Conservation (phyloP, 2,329 filamentous ascomycete genomes). For the Ophiocordyceps polyrhachis-furcata region DNA sequence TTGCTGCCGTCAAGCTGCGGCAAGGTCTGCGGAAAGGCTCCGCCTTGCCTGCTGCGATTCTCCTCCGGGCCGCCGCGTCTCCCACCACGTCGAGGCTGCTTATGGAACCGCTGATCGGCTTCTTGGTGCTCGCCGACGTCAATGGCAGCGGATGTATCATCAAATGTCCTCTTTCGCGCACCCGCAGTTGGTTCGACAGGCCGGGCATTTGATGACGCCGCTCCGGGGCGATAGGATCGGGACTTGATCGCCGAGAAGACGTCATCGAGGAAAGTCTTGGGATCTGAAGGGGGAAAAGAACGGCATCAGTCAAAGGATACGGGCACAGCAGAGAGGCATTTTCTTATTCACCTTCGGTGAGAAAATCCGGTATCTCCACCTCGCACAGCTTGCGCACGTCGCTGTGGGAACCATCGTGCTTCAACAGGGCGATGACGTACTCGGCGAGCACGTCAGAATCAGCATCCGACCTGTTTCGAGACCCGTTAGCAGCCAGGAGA, state of each 20-base stretch:
- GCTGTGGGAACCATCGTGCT: constrained; percentile 46
- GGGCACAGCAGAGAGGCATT: constrained; percentile 10
- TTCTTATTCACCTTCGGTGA: constrained; percentile 36
- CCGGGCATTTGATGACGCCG: constrained; percentile 8
- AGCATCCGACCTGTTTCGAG: constrained; percentile 44
- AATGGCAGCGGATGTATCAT: constrained; percentile 11
- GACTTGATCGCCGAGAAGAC: constrained; percentile 47
- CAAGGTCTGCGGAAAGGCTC: constrained; percentile 8
- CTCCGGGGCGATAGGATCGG: constrained; percentile 41
- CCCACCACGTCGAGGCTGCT: constrained; percentile 39
- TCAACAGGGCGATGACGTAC: constrained; percentile 62
- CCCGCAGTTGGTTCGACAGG: background rate
- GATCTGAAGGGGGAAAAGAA: constrained; percentile 8
- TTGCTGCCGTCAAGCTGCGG: constrained; percentile 38
- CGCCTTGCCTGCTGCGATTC: constrained; percentile 4
- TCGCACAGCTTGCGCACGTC: constrained; percentile 49
- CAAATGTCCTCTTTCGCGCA: constrained; percentile 13
- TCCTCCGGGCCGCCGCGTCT: constrained; percentile 10
- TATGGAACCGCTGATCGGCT: constrained; percentile 27
- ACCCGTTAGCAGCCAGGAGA: background rate
- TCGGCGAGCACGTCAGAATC: constrained; percentile 70
- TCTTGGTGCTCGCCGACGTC: constrained; percentile 9
- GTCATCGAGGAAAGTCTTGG: constrained; percentile 45
- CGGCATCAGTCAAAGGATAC: background rate
- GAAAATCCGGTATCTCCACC: constrained; percentile 55